Percentiles rank a stretch among this genome's conserved stretches.
phyloP scores from a whole-genome alignment of 2,329 filamentous ascomycete genomes.

The Myriangium duriaei region DNA sequence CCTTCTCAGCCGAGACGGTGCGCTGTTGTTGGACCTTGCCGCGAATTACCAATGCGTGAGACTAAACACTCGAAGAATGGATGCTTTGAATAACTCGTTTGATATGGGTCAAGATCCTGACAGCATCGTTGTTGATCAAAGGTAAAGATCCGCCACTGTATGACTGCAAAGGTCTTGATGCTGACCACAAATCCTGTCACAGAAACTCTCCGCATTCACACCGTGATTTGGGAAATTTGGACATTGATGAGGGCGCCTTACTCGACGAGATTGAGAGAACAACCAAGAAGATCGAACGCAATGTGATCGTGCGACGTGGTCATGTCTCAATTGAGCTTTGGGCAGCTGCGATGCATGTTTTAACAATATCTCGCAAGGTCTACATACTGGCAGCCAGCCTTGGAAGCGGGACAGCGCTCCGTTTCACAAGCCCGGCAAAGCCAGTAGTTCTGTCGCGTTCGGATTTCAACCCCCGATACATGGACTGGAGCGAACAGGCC shows the following conservation, averaged over 20 bases:
- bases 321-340: constrained; percentile 26
- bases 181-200: too few relatives aligned
- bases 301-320: constrained; percentile 23
- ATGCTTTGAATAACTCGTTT: too few relatives aligned
- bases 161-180: too few relatives aligned
- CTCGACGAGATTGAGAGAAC: constrained; percentile 22
- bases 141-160: too few relatives aligned
- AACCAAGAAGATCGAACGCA: constrained; percentile 29
- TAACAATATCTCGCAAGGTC: constrained; percentile 20
- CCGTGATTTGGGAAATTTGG: too few relatives aligned
- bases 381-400: constrained; percentile 13
- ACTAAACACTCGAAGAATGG: too few relatives aligned
- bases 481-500: too few relatives aligned
- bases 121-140: too few relatives aligned
- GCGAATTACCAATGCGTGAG: constrained; percentile 12
- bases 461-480: background rate
- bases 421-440: too few relatives aligned
- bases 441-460: background rate
- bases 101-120: too few relatives aligned
- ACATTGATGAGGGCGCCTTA: background rate
- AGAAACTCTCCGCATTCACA: too few relatives aligned
- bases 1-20: constrained; percentile 20
- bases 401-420: too few relatives aligned
- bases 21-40: constrained; percentile 23
- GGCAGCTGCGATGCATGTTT: constrained; percentile 23